Evolutionary conservation across 164 flowering plant species (phyloP), one percentile per base, ranked within the genome.

Genomic region (Macadamia tetraphylla): DNA sequence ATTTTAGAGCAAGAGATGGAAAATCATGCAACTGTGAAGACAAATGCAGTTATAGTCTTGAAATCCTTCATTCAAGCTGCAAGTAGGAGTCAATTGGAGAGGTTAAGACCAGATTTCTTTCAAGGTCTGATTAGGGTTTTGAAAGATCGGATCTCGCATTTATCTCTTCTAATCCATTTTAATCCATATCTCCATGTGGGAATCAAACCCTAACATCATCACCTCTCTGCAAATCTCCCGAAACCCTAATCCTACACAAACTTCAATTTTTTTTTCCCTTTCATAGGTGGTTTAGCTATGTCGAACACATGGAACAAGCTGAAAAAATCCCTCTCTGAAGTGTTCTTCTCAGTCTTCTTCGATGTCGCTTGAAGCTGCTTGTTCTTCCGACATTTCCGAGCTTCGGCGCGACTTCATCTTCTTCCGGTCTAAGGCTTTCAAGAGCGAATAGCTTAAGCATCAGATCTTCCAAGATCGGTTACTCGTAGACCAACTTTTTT

Each of bases 41-140:
- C 70, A 6, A 64, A 75, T 0, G 91, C 87, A 17, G 15, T 84
- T 30, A 15, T 49, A 17, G 68, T 81, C 17, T 18, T 87, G 64
- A 84, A 75, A 73, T 56, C 23, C 9, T 73, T 79, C 1, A 17
- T 79, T 5, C 79, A 82, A 66, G 52, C 69, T 1, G 73, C 80
- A 3, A 58, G 52, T 31, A 9, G 77, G 2, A 68, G 55, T 23
- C 11, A 67, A 0, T 40, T 87, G 3, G 82, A 75, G 66, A 52
- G 72, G 46, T 63, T 90, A 35, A 79, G 76, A 4, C 67, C 58
- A 9, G 84, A 81, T 2, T 81, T 90, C 59, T 85, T 92, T 23
- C 77, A 71, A 23, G 60, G 57, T 6, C 63, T 86, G 1, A n/a
- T 79, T 1, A 60, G 31, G 13, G 29, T 80, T 0, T 10, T 87